These are phyloP conservation scores for Penicillium bialowiezense DNA, from an alignment of 495 filamentous ascomycete genomes.

Conservation along the genomic window DNA sequence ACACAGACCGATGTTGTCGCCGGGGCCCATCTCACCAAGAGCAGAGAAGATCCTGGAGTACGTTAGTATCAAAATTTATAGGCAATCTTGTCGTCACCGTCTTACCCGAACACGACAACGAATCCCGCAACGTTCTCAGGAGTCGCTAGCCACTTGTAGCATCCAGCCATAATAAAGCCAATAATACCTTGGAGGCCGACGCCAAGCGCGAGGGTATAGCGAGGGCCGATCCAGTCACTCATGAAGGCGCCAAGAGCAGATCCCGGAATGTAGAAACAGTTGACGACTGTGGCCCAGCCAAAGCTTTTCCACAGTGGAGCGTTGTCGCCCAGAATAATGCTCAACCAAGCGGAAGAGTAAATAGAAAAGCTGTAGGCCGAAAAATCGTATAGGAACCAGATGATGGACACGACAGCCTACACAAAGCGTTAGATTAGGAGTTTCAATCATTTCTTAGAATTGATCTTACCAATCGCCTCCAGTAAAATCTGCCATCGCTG, in stretches of 20 bases:
- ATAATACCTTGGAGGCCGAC: constrained; percentile 70
- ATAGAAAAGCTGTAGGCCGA: constrained; percentile 76
- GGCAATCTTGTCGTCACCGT: background rate
- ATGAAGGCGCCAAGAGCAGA: constrained; percentile 70
- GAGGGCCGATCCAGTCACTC: constrained; percentile 74
- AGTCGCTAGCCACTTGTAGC: constrained; percentile 61
- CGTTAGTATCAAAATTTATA: background rate
- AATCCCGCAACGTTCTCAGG: constrained; percentile 68
- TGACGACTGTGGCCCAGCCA: constrained; percentile 82
- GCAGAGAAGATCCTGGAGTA: constrained; percentile 68
- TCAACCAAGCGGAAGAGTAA: constrained; percentile 69
- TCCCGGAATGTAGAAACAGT: constrained; percentile 83
- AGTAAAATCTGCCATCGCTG: constrained; percentile 41
- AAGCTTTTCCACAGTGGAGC: constrained; percentile 70
- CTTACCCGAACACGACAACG: constrained; percentile 65
- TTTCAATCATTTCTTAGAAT: no score
- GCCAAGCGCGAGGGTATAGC: constrained; percentile 63
- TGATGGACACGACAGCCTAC: constrained; percentile 66
- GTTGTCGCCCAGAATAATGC: constrained; percentile 55
- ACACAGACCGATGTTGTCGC: constrained; percentile 86
- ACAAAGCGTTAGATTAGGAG: constrained; percentile 55
- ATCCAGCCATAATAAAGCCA: constrained; percentile 83
- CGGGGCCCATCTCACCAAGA: constrained; percentile 82
- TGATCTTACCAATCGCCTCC: constrained; percentile 41
- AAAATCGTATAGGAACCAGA: constrained; percentile 96